phyloP scores from a whole-genome alignment of 2,329 filamentous ascomycete species.

The Epichloe typhina region DNA sequence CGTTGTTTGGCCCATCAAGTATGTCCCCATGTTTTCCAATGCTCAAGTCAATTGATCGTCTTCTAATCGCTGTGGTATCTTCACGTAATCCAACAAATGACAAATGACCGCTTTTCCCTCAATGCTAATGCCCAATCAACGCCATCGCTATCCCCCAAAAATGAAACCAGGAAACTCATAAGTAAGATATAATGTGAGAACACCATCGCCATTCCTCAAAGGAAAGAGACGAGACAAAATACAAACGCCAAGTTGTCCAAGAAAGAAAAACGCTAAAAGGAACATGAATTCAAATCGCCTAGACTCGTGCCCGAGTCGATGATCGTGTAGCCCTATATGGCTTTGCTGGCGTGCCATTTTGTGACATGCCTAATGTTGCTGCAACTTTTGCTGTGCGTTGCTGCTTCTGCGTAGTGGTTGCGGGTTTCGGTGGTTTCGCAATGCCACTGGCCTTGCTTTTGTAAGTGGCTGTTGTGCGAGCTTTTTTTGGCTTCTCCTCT shows the following conservation, averaged over 20 bases:
- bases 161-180: not conserved
- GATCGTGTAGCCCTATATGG: constrained; percentile 19
- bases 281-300: not conserved
- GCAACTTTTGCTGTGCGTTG: constrained; percentile 17
- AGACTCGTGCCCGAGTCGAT: constrained; percentile 6
- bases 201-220: not conserved
- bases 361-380: constrained; percentile 19
- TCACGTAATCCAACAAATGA: not conserved
- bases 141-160: constrained; percentile 3
- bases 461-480: constrained; percentile 9
- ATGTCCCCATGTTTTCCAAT: not conserved
- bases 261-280: not conserved
- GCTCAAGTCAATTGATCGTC: not conserved
- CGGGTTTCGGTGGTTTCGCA: constrained; percentile 15
- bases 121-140: not conserved
- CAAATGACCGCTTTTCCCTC: not conserved
- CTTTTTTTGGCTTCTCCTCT: constrained; percentile 12
- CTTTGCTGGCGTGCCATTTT: constrained; percentile 22
- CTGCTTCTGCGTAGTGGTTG: constrained; percentile 12
- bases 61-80: constrained; percentile 2
- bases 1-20: not conserved
- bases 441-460: constrained; percentile 15
- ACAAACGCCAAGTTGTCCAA: not conserved
- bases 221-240: not conserved
- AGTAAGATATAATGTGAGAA: not conserved